Conservation (phyloP, 2,329 filamentous ascomycete species). For the Fusarium concolor region DNA sequence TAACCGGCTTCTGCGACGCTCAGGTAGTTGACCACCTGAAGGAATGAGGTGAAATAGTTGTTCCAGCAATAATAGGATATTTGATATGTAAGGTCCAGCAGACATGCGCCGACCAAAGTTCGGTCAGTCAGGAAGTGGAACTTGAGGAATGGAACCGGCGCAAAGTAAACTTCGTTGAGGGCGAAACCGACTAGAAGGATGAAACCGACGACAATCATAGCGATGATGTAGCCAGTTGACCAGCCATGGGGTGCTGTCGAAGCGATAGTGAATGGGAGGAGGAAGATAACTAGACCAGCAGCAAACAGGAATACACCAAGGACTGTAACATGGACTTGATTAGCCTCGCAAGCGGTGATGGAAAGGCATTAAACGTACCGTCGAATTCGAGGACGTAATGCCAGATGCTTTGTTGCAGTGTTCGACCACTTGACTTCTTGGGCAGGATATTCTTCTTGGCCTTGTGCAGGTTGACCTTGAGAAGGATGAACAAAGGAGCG, state of each 20-base stretch:
- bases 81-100: conserved; percentile 58
- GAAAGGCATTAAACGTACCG: conserved; percentile 40
- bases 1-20: conserved; percentile 58
- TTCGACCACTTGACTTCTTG: conserved; percentile 56
- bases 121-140: conserved; percentile 62
- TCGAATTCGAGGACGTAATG: conserved; percentile 71
- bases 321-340: conserved; percentile 38
- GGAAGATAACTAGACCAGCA: conserved; percentile 67
- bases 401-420: conserved; percentile 58
- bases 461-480: conserved; percentile 66
- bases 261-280: conserved; percentile 73
- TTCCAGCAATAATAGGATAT: conserved; percentile 64
- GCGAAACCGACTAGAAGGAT: conserved; percentile 66
- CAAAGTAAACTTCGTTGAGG: conserved; percentile 67
- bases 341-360: rapidly evolving
- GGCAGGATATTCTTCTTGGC: conserved; percentile 61
- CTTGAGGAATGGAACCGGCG: conserved; percentile 67
- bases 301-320: conserved; percentile 68
- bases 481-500: conserved; percentile 64
- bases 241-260: conserved; percentile 60
- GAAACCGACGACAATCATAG: conserved; percentile 71
- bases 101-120: conserved; percentile 64
- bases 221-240: conserved; percentile 65
- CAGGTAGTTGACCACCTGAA: conserved; percentile 63
- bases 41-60: conserved; percentile 66